Conservation (phyloP, 768 basidiomycete genomes). For the Calocybe cyanea region DNA sequence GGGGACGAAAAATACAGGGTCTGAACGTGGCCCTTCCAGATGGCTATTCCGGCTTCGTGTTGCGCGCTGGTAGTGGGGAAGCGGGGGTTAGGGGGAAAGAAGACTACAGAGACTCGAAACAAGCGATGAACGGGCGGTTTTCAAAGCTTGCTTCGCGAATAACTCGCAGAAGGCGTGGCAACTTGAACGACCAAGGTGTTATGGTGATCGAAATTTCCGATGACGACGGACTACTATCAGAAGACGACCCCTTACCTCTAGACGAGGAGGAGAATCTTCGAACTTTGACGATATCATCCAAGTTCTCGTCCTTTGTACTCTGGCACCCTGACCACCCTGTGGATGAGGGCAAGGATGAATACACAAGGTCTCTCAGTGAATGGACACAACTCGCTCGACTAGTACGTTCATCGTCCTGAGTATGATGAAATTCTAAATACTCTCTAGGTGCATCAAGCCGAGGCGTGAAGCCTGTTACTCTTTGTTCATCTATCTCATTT, state of each 20-base stretch:
- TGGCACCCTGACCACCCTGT: conserved; percentile 75
- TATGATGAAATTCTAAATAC: background rate
- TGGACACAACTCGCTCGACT: conserved; percentile 65
- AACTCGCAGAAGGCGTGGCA: conserved; percentile 8
- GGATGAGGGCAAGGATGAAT: conserved; percentile 70
- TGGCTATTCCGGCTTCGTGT: conserved; percentile 66
- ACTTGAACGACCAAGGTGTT: too few species aligned
- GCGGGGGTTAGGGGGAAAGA: too few species aligned
- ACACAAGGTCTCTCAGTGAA: conserved; percentile 61
- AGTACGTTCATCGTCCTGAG: conserved; percentile 36
- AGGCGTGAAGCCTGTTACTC: background rate
- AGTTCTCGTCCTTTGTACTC: conserved; percentile 65
- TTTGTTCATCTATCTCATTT: too few species aligned
- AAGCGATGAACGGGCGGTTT: conserved; percentile 6
- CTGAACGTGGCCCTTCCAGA: conserved; percentile 54
- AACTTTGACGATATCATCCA: conserved; percentile 42
- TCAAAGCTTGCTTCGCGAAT: too few species aligned
- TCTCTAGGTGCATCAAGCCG: conserved; percentile 19
- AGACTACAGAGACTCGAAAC: conserved; percentile 2
- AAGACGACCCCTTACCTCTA: conserved; percentile 20
- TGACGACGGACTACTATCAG: conserved; percentile 24
- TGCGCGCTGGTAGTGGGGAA: conserved; percentile 31
- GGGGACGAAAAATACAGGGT: conserved; percentile 74
- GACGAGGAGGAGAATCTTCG: conserved; percentile 25
- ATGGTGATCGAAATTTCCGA: conserved; percentile 25